These are phyloP conservation scores for Medicago ruthenica DNA, from an alignment of 306 rosid genomes.

Conservation along the genomic window DNA sequence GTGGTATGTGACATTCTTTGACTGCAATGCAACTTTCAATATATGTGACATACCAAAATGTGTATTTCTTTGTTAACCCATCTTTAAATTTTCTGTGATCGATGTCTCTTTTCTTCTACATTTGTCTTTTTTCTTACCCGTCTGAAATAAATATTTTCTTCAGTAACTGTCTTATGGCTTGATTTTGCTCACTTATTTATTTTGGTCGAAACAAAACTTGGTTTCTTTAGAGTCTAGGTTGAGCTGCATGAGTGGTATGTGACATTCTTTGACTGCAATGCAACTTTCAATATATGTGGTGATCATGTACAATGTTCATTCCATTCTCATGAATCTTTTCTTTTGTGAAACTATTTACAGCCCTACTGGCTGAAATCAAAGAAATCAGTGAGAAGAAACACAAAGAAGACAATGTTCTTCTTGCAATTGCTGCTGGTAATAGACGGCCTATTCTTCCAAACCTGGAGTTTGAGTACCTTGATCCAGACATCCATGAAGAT, in stretches of 20 bases:
- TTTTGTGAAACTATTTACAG: constrained; percentile 55
- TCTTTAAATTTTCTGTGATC: constrained; percentile 19
- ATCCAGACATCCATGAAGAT: constrained; percentile 90
- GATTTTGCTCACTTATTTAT: constrained; percentile 19
- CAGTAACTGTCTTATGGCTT: constrained; percentile 28
- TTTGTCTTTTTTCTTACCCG: neutral
- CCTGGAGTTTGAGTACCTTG: constrained; percentile 86
- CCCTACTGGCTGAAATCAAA: constrained; percentile 90
- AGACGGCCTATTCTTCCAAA: constrained; percentile 88
- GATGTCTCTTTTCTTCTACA: constrained; percentile 2
- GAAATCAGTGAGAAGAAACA: constrained; percentile 96
- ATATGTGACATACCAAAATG: constrained; percentile 21
- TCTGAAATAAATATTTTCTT: no score
- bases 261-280: constrained; percentile 10
- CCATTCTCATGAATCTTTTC: constrained; percentile 32
- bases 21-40: constrained; percentile 23
- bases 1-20: constrained; percentile 29
- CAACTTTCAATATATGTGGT: constrained; percentile 30
- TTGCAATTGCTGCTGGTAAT: constrained; percentile 96
- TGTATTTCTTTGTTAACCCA: neutral
- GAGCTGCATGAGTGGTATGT: constrained; percentile 28
- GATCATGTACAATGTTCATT: constrained; percentile 25
- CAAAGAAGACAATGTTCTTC: constrained; percentile 95
- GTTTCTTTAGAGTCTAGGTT: constrained; percentile 25
- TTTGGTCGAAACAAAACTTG: neutral